Evolutionary conservation across 2,329 filamentous ascomycete genomes (phyloP).

Genomic region (Clarireedia monteithiana): DNA sequence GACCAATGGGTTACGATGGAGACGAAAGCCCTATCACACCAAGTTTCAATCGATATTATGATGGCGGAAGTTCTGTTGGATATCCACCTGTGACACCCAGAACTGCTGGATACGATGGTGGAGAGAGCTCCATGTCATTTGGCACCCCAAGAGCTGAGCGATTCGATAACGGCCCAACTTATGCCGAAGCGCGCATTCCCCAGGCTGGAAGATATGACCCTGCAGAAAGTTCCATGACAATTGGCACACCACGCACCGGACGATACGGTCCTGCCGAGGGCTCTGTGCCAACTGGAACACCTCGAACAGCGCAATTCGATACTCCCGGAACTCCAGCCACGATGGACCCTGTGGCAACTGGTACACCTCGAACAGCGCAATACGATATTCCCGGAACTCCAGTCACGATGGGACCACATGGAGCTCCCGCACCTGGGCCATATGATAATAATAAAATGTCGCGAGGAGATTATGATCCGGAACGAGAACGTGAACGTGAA

Average conservation of each 20-base stretch:
- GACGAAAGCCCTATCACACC: constrained; percentile 3
- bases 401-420: not conserved
- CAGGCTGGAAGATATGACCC: not conserved
- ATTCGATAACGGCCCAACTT: not conserved
- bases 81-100: not conserved
- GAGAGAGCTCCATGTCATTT: constrained; percentile 3
- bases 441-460: constrained; percentile 11
- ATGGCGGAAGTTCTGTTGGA: not conserved
- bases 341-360: not conserved
- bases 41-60: not conserved
- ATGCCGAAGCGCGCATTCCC: not conserved
- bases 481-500: constrained; percentile 8
- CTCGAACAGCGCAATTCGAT: constrained; percentile 22
- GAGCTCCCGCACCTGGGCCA: constrained; percentile 2
- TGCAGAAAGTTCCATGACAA: constrained; percentile 2
- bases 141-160: not conserved
- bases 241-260: constrained; percentile 1
- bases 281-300: constrained; percentile 3
- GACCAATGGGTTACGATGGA: constrained; percentile 3
- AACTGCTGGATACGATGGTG: constrained; percentile 5
- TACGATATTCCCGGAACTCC: constrained; percentile 23
- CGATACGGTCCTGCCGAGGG: constrained; percentile 6
- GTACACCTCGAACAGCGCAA: constrained; percentile 14
- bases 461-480: constrained; percentile 13
- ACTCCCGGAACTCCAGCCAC: constrained; percentile 15